Conservation (phyloP, 768 basidiomycete species). For the Lactifluus subvellereus region DNA sequence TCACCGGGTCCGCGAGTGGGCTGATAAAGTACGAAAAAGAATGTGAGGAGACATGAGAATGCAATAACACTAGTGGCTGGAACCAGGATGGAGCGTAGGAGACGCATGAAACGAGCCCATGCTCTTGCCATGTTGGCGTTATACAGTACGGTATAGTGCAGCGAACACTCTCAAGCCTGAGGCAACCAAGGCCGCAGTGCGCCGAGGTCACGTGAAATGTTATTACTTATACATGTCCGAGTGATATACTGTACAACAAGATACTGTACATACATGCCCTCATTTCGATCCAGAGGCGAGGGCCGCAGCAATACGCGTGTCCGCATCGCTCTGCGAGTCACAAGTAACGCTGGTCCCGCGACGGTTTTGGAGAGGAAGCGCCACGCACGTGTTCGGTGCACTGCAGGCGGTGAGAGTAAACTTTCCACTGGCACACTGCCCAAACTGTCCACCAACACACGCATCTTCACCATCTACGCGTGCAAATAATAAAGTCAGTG, state of each 20-base stretch:
- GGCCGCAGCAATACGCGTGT: slow-evolving; percentile 33
- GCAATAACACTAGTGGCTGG: slow-evolving; percentile 56
- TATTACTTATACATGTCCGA: neutral
- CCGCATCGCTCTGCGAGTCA: slow-evolving; percentile 32
- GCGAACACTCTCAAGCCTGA: no score
- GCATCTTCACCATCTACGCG: slow-evolving; percentile 32
- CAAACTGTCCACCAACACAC: slow-evolving; percentile 36
- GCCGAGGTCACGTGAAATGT: neutral
- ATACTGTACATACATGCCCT: neutral
- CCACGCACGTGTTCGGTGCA: slow-evolving; percentile 32
- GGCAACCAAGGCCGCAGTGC: no score
- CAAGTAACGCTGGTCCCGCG: slow-evolving; percentile 38
- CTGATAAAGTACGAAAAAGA: slow-evolving; percentile 77
- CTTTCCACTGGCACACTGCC: slow-evolving; percentile 36
- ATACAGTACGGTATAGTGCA: neutral
- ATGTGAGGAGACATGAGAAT: slow-evolving; percentile 69
- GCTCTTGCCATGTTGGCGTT: slow-evolving; percentile 27
- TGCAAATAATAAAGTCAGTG: slow-evolving; percentile 7
- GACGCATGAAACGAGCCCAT: slow-evolving; percentile 40
- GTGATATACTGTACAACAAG: neutral
- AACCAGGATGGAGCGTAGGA: slow-evolving; percentile 47
- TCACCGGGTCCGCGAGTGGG: slow-evolving; percentile 67
- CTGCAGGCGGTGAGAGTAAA: slow-evolving; percentile 34
- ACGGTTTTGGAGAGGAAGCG: slow-evolving; percentile 39
- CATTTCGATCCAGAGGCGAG: slow-evolving; percentile 20